Base-by-base conservation (phyloP, 306 rosid species). In the Vigna trinervia region DNA sequence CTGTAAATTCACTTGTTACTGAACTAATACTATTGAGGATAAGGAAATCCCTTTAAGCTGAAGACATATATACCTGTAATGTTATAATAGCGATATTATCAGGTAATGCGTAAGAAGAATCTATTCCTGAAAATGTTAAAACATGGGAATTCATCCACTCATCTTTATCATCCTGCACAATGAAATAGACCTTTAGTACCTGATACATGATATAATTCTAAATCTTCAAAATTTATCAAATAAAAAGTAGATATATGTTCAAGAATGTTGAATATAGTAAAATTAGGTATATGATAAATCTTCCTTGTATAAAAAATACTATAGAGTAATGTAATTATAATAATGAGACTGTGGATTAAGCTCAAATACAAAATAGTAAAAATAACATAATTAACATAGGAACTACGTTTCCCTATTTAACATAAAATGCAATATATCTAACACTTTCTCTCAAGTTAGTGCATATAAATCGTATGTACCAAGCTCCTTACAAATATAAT, bases 41-140 rank as follows among this genome's bases (percentile, higher is more conserved):
- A 51, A 30, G 19, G 73, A 5, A 50, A 67, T 56, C 62, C 64
- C 45, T 72, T 50, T 51, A 71, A 46, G 2, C 69, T 45, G 74
- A 61, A 47, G 69, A 23, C 51, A 60, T 12, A 53, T 15, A 54
- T 70, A 92, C 97, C 96, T 92, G 92, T 69, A 90, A 75, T 12
- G 96, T 90, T 63, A 90, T 77, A 47, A 90, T 78, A 34, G 86
- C 96, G 67, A 90, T 72, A 71, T 92, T 89, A 59, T 86, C 86
- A 7, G 96, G 97, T 81, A 92, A 85, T 64, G 82, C 60, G 78
- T 89, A 92, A 51, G 89, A 87, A 30, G 89, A 86, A 71, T 83
- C 90, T 28, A 86, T 80, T 71, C 81, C 92, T 12, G 88, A 83
- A 80, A 89, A 92, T 47, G 88, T 89, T 69, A 84, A 51, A 26